Evolutionary conservation across 2,329 filamentous ascomycete species (phyloP), one percentile per base, ranked within the genome.

Genomic region (Neopestalotiopsis sp.): DNA sequence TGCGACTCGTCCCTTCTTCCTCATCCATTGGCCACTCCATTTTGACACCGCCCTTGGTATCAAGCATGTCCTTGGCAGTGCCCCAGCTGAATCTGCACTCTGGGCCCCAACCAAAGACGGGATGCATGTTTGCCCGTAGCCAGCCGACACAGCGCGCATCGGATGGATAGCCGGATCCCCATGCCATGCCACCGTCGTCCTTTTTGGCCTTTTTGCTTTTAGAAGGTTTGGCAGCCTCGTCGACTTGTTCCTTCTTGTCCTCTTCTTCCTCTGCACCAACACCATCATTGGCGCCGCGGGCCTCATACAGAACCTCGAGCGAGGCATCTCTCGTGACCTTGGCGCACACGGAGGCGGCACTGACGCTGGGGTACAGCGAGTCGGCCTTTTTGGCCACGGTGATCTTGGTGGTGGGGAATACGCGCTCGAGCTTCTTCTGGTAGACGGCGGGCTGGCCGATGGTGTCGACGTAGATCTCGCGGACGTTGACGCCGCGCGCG

Each of bases 11-110:
- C 67, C 91, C 89, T 4, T 88, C 89, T 42, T 94, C 91, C 24
- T 94, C 91, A 4, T 91, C 89, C 13, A 83, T 85, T 0, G 94
- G 94, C 95, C 95, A 98, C 60, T 97, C 94, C 0, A 97, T 92
- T 77, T 88, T 91, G 66, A 92, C 86, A 4, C 88, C 89, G 30
- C 84, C 86, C 78, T 92, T 94, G n/a, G 85, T 83, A 73, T 98
- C 95, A 4, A 99, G 83, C 89, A 98, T 88, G 76, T 98, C 95
- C 82, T 97, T 98, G 1, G 93, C 93, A 0, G 96, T 98, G 0
- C 92, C 93, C 96, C 96, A 99, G 77, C 94, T 97, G 77, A 98
- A 98, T 4, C 96, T 87, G 78, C 94, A 97, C 81, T 98, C 95
- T 30, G 88, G 88, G 0, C 95, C 95, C 95, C 96, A 99, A 14